Evolutionary conservation across 1,284 basidiomycete species (phyloP).

Genomic region (Phlebopus sp.): DNA sequence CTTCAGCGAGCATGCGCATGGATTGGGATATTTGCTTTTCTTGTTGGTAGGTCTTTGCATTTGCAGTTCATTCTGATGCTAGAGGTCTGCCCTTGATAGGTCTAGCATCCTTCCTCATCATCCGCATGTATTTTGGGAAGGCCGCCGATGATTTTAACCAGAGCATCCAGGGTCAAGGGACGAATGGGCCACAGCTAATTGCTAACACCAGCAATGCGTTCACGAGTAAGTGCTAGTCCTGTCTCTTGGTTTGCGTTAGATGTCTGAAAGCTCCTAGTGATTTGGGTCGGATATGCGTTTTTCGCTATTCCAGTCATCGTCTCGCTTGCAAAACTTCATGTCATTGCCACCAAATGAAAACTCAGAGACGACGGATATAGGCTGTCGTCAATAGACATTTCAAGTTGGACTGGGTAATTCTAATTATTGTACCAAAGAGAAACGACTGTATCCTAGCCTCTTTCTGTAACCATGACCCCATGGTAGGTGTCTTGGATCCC

Average conservation of each 20-base stretch:
- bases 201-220: slow-evolving; percentile 72
- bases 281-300: slow-evolving; percentile 75
- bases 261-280: slow-evolving; percentile 45
- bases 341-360: slow-evolving; percentile 43
- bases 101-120: slow-evolving; percentile 65
- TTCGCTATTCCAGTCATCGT: slow-evolving; percentile 67
- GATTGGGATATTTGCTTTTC: slow-evolving; percentile 71
- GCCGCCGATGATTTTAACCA: slow-evolving; percentile 73
- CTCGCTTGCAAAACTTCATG: slow-evolving; percentile 68
- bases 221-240: slow-evolving; percentile 52
- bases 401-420: too few relatives aligned
- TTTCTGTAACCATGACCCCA: too few relatives aligned
- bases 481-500: too few relatives aligned
- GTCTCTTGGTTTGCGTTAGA: neutral
- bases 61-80: neutral
- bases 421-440: neutral
- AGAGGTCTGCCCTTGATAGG: slow-evolving; percentile 37
- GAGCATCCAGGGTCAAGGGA: slow-evolving; percentile 50
- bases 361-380: neutral
- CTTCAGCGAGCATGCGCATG: slow-evolving; percentile 64
- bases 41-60: slow-evolving; percentile 50
- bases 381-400: slow-evolving; percentile 4
- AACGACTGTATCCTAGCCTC: slow-evolving; percentile 7
- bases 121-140: slow-evolving; percentile 80
- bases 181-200: slow-evolving; percentile 53